phyloP scores from a whole-genome alignment of 345 rosid genomes.

The Boechera retrofracta region DNA sequence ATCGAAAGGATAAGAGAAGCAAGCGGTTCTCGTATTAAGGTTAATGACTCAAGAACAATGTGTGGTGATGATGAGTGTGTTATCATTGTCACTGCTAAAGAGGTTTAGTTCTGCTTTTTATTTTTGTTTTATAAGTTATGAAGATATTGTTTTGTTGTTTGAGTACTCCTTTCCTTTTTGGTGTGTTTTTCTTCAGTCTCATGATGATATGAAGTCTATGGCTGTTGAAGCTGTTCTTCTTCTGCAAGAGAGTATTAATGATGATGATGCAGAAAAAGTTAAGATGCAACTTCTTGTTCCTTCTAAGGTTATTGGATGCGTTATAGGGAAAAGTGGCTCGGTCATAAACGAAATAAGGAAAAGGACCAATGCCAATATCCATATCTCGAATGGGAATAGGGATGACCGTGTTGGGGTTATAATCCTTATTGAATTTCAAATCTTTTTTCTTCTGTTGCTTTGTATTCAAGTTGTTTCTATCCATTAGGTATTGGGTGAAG shows the following conservation, averaged over 20 bases:
- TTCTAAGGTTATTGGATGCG: slow-evolving; percentile 87
- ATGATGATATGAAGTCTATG: slow-evolving; percentile 89
- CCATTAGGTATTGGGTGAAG: slow-evolving; percentile 75
- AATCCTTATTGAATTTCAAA: slow-evolving; percentile 5
- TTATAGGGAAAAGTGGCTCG: slow-evolving; percentile 90
- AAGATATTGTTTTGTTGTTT: background rate
- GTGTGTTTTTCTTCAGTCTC: slow-evolving; percentile 55
- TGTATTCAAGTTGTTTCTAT: slow-evolving; percentile 19
- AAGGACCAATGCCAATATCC: slow-evolving; percentile 77
- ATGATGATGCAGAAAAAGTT: slow-evolving; percentile 64
- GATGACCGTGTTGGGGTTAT: slow-evolving; percentile 89
- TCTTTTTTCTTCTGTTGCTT: slow-evolving; percentile 3
- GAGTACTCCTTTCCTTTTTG: background rate
- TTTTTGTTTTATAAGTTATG: background rate
- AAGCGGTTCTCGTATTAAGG: slow-evolving; percentile 83
- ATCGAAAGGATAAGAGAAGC: slow-evolving; percentile 85
- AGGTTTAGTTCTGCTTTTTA: background rate
- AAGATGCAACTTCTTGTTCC: slow-evolving; percentile 76
- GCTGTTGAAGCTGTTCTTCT: slow-evolving; percentile 89
- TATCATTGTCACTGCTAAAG: slow-evolving; percentile 67
- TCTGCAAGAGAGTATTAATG: slow-evolving; percentile 83
- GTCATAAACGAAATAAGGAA: slow-evolving; percentile 85
- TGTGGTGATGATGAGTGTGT: slow-evolving; percentile 67
- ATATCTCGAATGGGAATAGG: slow-evolving; percentile 69
- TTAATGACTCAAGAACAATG: slow-evolving; percentile 74